Evolutionary conservation across 495 filamentous ascomycete species (phyloP), one percentile per base, ranked within the genome.

Genomic region (Hypoxylon intermedium): DNA sequence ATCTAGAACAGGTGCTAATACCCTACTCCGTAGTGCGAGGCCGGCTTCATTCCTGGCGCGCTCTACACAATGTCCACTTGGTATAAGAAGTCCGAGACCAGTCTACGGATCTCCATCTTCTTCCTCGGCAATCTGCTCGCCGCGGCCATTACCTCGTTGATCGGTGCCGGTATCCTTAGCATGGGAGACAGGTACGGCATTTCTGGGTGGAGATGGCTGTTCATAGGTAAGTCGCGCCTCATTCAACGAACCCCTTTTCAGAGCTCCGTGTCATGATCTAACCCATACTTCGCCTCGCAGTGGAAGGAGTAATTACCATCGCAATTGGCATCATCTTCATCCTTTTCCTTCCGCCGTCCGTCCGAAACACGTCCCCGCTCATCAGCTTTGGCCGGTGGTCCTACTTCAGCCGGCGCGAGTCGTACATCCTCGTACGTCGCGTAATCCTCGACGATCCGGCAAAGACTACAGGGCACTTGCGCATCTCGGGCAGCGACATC

Each of bases 181-280:
- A 76, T 88, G 56, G 61, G 75, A 23, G 83, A 84, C 1, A 64
- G 76, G 11, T 52, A 65, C 43, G 81, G 80, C 0, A 56, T 84
- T 4, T 66, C 74, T 2, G 85, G 85, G 0, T 88, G 85, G 85
- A 77, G 80, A 50, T 88, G 85, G 85, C 75, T 88, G 3, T 87
- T 87, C 67, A 63, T 84, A 4, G 63, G 77, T 79, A 69, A 11
- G 24, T 5, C 6, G 21, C 13, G 21, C 16, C 18, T 2, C 13
- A 33, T 12, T 24, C 26, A 1, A 26, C 1, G 24, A 13, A 31
- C 23, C 49, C 44, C 26, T 43, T n/a, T 33, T 33, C 15, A 16
- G 12, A 21, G 18, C n/a, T 37, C 23, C 9, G 9, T 9, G 9
- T 18, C 11, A 15, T n/a, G 36, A n/a, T 15, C 58, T 49, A 70